Conservation (phyloP, 2,329 filamentous ascomycete genomes). For the Aureobasidium vineae region DNA sequence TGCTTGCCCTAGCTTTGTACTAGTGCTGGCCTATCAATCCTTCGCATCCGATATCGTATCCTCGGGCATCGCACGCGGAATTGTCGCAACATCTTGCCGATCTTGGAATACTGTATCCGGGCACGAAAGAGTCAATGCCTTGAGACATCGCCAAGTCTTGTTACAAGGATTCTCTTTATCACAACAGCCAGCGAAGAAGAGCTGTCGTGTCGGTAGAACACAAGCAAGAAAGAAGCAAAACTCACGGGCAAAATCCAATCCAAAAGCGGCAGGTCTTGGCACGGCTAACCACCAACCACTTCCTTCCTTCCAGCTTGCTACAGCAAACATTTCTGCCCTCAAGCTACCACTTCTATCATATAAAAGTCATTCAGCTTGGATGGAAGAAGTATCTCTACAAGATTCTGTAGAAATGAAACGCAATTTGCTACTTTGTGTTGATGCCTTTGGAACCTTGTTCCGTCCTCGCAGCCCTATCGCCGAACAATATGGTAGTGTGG, state of each 20-base stretch:
- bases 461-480: conserved; percentile 52
- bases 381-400: neutral
- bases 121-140: neutral
- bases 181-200: neutral
- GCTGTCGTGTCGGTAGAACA: neutral
- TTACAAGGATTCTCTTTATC: neutral
- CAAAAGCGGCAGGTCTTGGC: neutral
- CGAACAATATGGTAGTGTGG: conserved; percentile 56
- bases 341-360: too few species aligned
- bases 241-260: neutral
- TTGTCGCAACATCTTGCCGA: neutral
- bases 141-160: neutral
- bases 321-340: neutral
- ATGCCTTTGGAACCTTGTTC: conserved; percentile 66
- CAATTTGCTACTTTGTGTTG: conserved; percentile 60
- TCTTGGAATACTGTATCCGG: neutral
- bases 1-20: conserved; percentile 1
- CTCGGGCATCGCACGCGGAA: neutral
- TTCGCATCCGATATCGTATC: conserved; percentile 18
- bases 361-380: neutral
- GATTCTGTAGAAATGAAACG: conserved; percentile 27
- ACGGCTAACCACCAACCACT: neutral
- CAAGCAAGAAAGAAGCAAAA: neutral
- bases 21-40: conserved; percentile 14
- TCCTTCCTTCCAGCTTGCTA: neutral